Evolutionary conservation across 441 rosid genomes (phyloP).

Genomic region (Brassica hybrid): DNA sequence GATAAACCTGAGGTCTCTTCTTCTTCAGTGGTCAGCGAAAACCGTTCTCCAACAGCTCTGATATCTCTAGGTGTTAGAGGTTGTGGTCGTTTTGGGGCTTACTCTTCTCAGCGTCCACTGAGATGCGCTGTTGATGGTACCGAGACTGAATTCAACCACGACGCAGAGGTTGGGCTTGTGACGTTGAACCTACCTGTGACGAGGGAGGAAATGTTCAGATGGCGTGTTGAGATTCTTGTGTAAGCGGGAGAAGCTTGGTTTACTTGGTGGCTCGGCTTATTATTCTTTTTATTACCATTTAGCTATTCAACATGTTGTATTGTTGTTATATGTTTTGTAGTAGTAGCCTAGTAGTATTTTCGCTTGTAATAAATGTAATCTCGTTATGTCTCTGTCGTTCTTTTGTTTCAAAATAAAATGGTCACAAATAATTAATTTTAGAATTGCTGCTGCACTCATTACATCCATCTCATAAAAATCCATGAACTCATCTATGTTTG

Average conservation of each 20-base stretch:
- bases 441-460: background rate
- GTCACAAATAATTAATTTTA: background rate
- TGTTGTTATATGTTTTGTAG: background rate
- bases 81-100: constrained; percentile 80
- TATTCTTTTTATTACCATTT: background rate
- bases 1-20: constrained; percentile 49
- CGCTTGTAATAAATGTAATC: constrained; percentile 12
- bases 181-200: constrained; percentile 64
- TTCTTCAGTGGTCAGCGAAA: background rate
- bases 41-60: constrained; percentile 46
- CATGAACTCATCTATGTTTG: background rate
- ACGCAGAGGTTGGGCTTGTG: constrained; percentile 62
- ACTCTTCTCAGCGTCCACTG: constrained; percentile 57
- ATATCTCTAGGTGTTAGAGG: constrained; percentile 69
- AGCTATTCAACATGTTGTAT: background rate
- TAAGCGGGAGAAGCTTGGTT: constrained; percentile 24
- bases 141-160: constrained; percentile 61
- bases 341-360: constrained; percentile 1
- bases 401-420: background rate
- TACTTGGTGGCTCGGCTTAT: background rate
- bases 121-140: constrained; percentile 54
- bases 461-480: background rate
- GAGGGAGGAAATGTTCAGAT: constrained; percentile 74
- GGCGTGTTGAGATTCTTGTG: constrained; percentile 75
- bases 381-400: constrained; percentile 5